Percentiles rank a stretch among this genome's conserved stretches.
These are phyloP conservation scores for Hyaloscypha bicolor DNA, from an alignment of 495 filamentous ascomycete genomes.

Conservation along the genomic window DNA sequence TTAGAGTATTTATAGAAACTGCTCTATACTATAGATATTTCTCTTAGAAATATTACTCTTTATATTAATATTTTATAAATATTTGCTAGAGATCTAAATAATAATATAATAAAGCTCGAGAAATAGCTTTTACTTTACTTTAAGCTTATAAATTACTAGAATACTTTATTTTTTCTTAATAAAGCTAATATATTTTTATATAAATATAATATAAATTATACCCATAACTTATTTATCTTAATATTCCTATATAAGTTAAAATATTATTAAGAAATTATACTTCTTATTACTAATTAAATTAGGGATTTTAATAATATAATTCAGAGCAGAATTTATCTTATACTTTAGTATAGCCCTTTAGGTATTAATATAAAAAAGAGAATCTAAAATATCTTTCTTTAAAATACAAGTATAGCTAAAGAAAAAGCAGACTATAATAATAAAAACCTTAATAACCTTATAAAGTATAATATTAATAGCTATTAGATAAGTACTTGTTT, in stretches of 20 bases:
- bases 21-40: no score
- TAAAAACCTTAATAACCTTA: neutral
- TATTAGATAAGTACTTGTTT: neutral
- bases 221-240: slow-evolving; percentile 22
- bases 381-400: slow-evolving; percentile 22
- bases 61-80: no score
- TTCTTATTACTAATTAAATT: slow-evolving; percentile 23
- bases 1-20: slow-evolving; percentile 10
- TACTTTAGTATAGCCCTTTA: slow-evolving; percentile 16
- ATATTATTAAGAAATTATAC: slow-evolving; percentile 24
- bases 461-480: neutral
- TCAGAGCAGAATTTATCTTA: slow-evolving; percentile 21
- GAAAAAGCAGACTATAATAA: neutral
- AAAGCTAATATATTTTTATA: slow-evolving; percentile 44
- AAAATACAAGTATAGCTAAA: slow-evolving; percentile 9
- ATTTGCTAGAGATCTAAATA: no score
- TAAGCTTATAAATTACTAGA: slow-evolving; percentile 42
- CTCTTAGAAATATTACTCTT: no score
- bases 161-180: slow-evolving; percentile 44
- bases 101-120: no score
- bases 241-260: slow-evolving; percentile 25
- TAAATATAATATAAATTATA: no score
- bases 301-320: slow-evolving; percentile 19
- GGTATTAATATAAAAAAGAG: no score
- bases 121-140: slow-evolving; percentile 43